Base-by-base conservation (phyloP, 2,329 filamentous ascomycete genomes). In the Lecanicillium sp. region DNA sequence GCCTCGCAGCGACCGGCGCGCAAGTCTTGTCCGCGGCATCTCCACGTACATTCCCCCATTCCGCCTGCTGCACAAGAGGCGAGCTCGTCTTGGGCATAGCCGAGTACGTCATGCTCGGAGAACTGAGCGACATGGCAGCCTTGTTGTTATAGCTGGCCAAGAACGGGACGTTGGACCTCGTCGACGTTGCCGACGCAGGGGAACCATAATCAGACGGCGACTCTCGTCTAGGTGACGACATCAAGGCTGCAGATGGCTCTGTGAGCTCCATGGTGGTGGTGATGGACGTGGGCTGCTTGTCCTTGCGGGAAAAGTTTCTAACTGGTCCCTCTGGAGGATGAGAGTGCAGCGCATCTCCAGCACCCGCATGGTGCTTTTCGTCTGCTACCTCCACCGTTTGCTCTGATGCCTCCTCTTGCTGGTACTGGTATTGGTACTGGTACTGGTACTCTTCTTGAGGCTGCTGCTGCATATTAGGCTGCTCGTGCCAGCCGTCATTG, bases 401-500 rank as follows among this genome's bases (percentile, higher is more conserved):
- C 6, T 25, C 22, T 25, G 11, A 6, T 25, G 11, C 22, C 22
- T 7, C 22, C 22, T 25, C 22, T 7, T 25, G 22, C 19, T 11
- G 20, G 19, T 40, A 12, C 17, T 39, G 8, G 3, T 27, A 20
- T 4, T 30, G 29, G 5, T 13, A 13, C 29, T 30, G 22, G 22
- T 2, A 17, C 10, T 12, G 37, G 20, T 14, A 19, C 12, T 22
- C 25, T 27, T 5, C 19, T 15, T 29, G 22, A 17, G 19, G 4
- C 7, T 27, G 13, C 25, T 27, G 25, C 25, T 27, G 25, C 25
- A 27, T 13, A 27, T 8, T 7, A 13, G 8, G 29, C 12, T 30
- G 29, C 17, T 37, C 37, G 30, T 29, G 13, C 31, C 25, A 20
- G 19, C 14, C 15, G 15, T 27, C 56, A 19, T 55, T 55, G 4